phyloP scores from a whole-genome alignment of 805 yeast species.

The Lipomyces sp. region DNA sequence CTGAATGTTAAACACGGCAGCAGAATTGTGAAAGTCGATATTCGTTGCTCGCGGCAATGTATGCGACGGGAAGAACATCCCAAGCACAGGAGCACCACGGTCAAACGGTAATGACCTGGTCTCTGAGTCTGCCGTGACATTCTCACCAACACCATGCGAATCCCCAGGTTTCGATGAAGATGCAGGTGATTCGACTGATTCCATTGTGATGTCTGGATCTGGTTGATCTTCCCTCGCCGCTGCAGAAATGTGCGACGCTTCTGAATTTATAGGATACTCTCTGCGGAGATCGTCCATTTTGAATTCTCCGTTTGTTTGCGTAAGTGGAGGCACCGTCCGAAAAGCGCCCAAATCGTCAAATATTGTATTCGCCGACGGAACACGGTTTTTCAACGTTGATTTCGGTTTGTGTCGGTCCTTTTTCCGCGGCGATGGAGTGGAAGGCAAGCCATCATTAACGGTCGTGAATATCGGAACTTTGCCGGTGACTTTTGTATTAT shows the following conservation, averaged over 20 bases:
- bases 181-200: constrained; percentile 7
- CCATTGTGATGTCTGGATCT: constrained; percentile 17
- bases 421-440: constrained; percentile 13
- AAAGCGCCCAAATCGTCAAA: constrained; percentile 4
- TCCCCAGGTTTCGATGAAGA: not conserved
- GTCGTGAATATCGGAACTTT: too few relatives aligned
- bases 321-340: constrained; percentile 32
- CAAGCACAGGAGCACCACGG: constrained; percentile 13
- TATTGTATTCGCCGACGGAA: not conserved
- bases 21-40: constrained; percentile 29
- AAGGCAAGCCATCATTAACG: too few relatives aligned
- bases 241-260: not conserved
- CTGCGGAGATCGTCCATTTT: constrained; percentile 31
- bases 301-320: constrained; percentile 35
- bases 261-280: constrained; percentile 4
- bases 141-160: not conserved
- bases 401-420: not conserved
- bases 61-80: constrained; percentile 1
- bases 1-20: constrained; percentile 22
- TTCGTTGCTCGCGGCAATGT: constrained; percentile 1
- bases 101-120: constrained; percentile 19
- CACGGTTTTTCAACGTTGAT: not conserved
- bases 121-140: not conserved
- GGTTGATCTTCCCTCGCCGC: not conserved
- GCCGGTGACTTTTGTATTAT: too few relatives aligned